Conservation (phyloP, 2,329 filamentous ascomycete genomes). For the Cladosporium colombiae region DNA sequence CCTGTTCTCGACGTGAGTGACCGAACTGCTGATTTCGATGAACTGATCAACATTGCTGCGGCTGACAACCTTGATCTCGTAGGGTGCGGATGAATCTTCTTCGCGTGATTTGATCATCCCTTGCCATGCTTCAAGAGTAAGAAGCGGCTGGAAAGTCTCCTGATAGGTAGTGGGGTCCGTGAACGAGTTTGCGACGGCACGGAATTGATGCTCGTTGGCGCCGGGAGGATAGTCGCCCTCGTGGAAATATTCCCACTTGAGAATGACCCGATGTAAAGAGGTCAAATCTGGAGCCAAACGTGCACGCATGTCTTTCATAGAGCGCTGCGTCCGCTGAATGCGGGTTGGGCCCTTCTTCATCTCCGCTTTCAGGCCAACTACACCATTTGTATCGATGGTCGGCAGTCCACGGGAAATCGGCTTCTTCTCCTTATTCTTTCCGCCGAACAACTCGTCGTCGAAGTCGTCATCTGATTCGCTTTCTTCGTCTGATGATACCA, state of each 20-base stretch:
- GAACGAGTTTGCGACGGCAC: conserved; percentile 76
- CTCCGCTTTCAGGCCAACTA: conserved; percentile 40
- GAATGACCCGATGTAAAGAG: conserved; percentile 77
- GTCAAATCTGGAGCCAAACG: conserved; percentile 88
- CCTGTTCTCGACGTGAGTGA: conserved; percentile 69
- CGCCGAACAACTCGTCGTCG: conserved; percentile 68
- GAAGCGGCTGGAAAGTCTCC: conserved; percentile 82
- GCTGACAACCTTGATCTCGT: conserved; percentile 84
- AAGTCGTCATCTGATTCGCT: conserved; percentile 56
- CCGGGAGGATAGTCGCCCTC: conserved; percentile 80
- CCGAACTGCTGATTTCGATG: conserved; percentile 83
- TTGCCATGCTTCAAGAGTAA: conserved; percentile 94
- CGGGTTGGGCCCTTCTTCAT: conserved; percentile 73
- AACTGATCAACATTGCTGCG: conserved; percentile 91
- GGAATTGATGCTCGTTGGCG: conserved; percentile 68
- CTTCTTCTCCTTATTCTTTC: conserved; percentile 47
- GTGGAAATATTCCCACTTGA: conserved; percentile 95
- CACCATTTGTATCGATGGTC: conserved; percentile 34
- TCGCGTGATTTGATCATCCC: conserved; percentile 88
- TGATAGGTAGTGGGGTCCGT: conserved; percentile 76
- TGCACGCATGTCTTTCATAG: conserved; percentile 90
- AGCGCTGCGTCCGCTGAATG: conserved; percentile 77
- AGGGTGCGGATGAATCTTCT: conserved; percentile 76
- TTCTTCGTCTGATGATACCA: conserved; percentile 74
- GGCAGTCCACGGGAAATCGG: conserved; percentile 10